Percentiles rank a stretch among this genome's conserved stretches.
These are phyloP conservation scores for Cornus suecica DNA, from an alignment of 148 eudicot species.

Conservation along the genomic window DNA sequence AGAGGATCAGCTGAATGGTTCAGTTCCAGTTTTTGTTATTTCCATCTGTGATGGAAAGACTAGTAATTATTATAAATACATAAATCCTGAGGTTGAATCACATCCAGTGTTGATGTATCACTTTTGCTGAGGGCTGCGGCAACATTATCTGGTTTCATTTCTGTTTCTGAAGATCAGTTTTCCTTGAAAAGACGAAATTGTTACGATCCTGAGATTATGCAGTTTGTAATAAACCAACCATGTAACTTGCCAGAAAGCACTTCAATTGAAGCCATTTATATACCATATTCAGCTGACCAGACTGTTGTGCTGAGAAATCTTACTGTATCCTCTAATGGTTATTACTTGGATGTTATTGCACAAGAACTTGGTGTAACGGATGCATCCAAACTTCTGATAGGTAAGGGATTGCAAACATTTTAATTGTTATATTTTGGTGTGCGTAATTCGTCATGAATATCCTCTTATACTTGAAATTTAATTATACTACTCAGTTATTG, in stretches of 20 bases:
- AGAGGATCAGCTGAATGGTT: constrained; percentile 59
- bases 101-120: constrained; percentile 55
- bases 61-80: constrained; percentile 62
- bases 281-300: constrained; percentile 58
- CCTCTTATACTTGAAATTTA: background rate
- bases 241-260: constrained; percentile 29
- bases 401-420: constrained; percentile 28
- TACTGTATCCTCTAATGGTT: constrained; percentile 40
- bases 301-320: constrained; percentile 46
- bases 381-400: constrained; percentile 75
- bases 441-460: background rate
- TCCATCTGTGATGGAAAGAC: constrained; percentile 66
- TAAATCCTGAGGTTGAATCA: constrained; percentile 62
- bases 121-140: constrained; percentile 48
- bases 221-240: constrained; percentile 31
- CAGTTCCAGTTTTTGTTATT: constrained; percentile 62
- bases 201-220: constrained; percentile 49
- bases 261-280: constrained; percentile 38
- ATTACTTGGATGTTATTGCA: constrained; percentile 82
- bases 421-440: background rate
- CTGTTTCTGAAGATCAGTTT: constrained; percentile 46
- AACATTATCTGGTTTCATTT: constrained; percentile 42
- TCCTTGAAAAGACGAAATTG: constrained; percentile 52
- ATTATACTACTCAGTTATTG: background rate
- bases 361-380: constrained; percentile 56